Evolutionary conservation across 2,329 filamentous ascomycete species (phyloP).

Genomic region (Botrytis deweyae): DNA sequence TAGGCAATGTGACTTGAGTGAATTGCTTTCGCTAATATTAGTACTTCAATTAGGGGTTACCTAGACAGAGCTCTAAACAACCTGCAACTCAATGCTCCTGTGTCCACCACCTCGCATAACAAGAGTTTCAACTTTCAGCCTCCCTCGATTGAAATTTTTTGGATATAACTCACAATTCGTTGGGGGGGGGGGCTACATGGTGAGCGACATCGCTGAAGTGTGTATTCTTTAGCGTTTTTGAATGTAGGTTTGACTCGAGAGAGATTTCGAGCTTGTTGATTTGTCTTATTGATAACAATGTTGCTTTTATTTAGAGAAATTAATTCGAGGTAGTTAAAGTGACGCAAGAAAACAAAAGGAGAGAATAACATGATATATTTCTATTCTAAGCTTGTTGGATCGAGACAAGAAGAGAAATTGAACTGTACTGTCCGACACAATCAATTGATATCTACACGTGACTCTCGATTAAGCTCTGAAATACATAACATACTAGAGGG

Average conservation of each 20-base stretch:
- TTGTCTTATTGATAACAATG: not conserved
- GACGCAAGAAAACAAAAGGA: not conserved
- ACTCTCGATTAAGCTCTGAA: constrained; percentile 14
- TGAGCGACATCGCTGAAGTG: not conserved
- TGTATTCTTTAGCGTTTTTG: not conserved
- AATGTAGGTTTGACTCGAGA: not conserved
- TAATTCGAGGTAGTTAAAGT: not conserved
- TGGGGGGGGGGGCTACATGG: not conserved
- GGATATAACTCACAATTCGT: not conserved
- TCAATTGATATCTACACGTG: constrained; percentile 17
- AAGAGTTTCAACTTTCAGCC: not conserved
- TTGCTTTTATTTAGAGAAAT: not conserved
- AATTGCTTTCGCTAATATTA: not conserved
- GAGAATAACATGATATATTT: not conserved
- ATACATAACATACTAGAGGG: not conserved
- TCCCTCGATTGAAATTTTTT: not conserved
- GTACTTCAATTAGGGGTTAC: not conserved
- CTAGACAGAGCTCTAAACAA: not conserved
- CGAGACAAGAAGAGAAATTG: not conserved
- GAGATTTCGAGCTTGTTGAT: not conserved
- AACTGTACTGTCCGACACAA: not conserved
- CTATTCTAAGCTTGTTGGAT: not conserved
- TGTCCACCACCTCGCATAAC: not conserved
- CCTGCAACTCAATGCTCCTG: not conserved
- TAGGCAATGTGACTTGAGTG: not conserved